phyloP scores from a whole-genome alignment of 164 flowering plant species.

The Stephania cephalantha region DNA sequence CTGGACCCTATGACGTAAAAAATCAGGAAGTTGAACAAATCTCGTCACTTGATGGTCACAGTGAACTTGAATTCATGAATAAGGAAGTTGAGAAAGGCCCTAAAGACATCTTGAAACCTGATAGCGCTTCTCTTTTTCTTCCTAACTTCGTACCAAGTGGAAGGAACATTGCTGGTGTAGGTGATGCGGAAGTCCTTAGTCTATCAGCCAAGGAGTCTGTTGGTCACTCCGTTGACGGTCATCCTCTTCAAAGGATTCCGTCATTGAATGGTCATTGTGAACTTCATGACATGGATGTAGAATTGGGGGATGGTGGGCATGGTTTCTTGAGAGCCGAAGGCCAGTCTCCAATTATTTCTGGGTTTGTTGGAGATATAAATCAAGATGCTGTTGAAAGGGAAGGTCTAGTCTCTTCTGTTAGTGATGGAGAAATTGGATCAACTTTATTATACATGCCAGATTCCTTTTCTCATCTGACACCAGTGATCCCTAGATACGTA shows the following conservation, averaged over 20 bases:
- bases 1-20: slow-evolving; percentile 15
- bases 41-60: slow-evolving; percentile 22
- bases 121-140: slow-evolving; percentile 18
- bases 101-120: slow-evolving; percentile 15
- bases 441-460: slow-evolving; percentile 16
- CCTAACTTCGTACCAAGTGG: slow-evolving; percentile 21
- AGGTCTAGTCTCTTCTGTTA: slow-evolving; percentile 25
- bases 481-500: slow-evolving; percentile 29
- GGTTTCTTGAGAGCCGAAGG: slow-evolving; percentile 17
- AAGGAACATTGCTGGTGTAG: slow-evolving; percentile 14
- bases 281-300: slow-evolving; percentile 20
- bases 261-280: slow-evolving; percentile 20
- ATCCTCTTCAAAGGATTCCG: slow-evolving; percentile 15
- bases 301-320: slow-evolving; percentile 11
- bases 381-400: slow-evolving; percentile 24
- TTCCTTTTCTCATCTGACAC: slow-evolving; percentile 32
- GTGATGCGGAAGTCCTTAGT: background rate
- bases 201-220: slow-evolving; percentile 10
- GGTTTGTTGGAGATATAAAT: slow-evolving; percentile 24
- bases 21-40: slow-evolving; percentile 14
- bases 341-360: slow-evolving; percentile 21
- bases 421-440: slow-evolving; percentile 27
- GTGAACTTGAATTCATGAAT: slow-evolving; percentile 19
- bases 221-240: slow-evolving; percentile 10
- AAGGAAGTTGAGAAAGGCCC: slow-evolving; percentile 16